These are phyloP conservation scores for Alternaria ethzedia DNA, from an alignment of 2,329 filamentous ascomycete genomes.

Conservation along the genomic window DNA sequence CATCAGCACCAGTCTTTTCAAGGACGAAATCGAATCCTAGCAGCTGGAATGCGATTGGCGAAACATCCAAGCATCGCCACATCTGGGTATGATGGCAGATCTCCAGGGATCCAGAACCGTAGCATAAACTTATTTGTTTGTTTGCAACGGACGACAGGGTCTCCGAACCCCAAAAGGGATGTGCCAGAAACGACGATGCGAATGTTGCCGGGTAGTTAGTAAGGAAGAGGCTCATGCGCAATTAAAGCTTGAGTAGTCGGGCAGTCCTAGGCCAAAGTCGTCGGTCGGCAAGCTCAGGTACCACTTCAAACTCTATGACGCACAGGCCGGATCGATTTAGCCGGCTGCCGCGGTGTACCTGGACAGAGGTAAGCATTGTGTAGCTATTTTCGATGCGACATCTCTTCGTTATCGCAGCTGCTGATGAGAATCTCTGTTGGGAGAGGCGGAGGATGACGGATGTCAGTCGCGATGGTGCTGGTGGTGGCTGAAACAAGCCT, in stretches of 20 bases:
- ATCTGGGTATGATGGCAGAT: not conserved
- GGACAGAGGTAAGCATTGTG: not conserved
- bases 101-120: not conserved
- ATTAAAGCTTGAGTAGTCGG: not conserved
- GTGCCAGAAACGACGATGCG: not conserved
- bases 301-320: not conserved
- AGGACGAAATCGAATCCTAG: not conserved
- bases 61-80: not conserved
- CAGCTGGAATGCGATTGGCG: not conserved
- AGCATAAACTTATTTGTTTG: not conserved
- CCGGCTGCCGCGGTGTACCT: not conserved
- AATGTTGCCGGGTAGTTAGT: not conserved
- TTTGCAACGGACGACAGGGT: not conserved
- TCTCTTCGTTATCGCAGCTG: not conserved
- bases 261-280: not conserved
- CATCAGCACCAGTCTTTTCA: not conserved
- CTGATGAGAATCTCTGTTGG: not conserved
- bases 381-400: not conserved
- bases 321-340: not conserved
- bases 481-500: slow-evolving; percentile 1
- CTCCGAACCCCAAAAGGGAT: not conserved
- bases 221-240: not conserved
- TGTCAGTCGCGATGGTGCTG: not conserved
- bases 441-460: not conserved
- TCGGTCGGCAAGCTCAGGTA: not conserved